Evolutionary conservation across 2,329 filamentous ascomycete species (phyloP), one percentile per base, ranked within the genome.

Genomic region (Alternaria postmessia): DNA sequence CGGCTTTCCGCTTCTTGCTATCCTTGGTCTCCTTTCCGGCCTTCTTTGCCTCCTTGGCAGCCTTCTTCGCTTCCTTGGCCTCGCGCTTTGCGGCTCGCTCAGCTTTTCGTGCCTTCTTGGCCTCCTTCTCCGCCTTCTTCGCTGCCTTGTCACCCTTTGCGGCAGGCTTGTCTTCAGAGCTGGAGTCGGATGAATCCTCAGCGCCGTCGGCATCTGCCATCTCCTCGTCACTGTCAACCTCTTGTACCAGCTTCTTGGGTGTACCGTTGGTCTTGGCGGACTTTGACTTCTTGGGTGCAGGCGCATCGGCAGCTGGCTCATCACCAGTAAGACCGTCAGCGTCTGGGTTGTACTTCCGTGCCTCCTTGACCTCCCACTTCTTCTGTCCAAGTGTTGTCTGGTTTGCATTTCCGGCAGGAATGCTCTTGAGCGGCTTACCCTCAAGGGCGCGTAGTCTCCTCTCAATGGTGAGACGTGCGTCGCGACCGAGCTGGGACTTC

Each of bases 361-460:
- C 91, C 80, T 97, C 93, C 82, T 96, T 96, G 74, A 99, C 85
- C 65, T 94, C 91, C 86, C 92, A 96, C 81, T 96, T 96, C 71
- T 89, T 88, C 28, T 64, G 59, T 28, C 64, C 68, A 39, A 76
- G 61, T 4, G 74, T 69, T 7, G 71, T 74, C 43, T 66, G 56
- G 55, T 82, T 81, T 36, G 85, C 78, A 70, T 91, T 90, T 67
- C 91, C 91, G 20, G 46, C 32, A 38, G 46, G 46, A 79, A 91
- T 89, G 66, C 91, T 87, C 69, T 92, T 87, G 30, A 95, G 82
- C 16, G 94, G 92, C 86, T 96, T 97, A 80, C 94, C 94, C 82
- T 99, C 95, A 59, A 99, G 86, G 65, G 85, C 87, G 69, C 91
- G 86, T 57, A 96, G 85, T 70, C 88, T 87, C 76, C 90, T 87